Evolutionary conservation across 192 early-diverging fungal species (phyloP).

Genomic region (Chytriomyces hyalinus): DNA sequence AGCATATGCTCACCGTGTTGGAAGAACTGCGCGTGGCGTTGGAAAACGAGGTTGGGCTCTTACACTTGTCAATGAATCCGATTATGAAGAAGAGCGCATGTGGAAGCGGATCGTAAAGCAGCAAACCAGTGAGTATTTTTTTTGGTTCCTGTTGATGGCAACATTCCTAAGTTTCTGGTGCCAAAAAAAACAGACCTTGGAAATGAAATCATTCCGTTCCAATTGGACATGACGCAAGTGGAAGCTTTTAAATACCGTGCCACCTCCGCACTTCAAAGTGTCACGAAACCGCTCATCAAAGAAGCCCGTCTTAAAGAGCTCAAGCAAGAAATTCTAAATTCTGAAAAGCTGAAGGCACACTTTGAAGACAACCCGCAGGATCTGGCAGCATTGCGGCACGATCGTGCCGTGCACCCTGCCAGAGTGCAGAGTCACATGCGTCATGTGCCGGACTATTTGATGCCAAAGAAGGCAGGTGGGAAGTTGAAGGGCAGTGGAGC

Average conservation of each 20-base stretch:
- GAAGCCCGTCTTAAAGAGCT: constrained; percentile 96
- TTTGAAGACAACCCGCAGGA: constrained; percentile 97
- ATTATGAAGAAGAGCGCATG: constrained; percentile 66
- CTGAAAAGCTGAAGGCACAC: constrained; percentile 93
- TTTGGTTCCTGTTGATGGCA: not conserved
- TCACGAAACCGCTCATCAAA: constrained; percentile 76
- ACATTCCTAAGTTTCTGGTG: not conserved
- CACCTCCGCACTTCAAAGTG: constrained; percentile 80
- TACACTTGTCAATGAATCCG: constrained; percentile 76
- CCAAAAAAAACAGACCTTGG: constrained; percentile 32
- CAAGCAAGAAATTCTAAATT: constrained; percentile 92
- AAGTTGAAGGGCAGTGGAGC: not conserved
- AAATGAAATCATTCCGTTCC: constrained; percentile 73
- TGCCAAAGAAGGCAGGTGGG: constrained; percentile 67
- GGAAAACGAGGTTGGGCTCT: constrained; percentile 87
- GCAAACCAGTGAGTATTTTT: constrained; percentile 57
- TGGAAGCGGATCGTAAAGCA: constrained; percentile 77
- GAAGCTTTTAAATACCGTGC: constrained; percentile 92
- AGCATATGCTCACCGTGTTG: constrained; percentile 92
- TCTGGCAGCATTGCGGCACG: constrained; percentile 88
- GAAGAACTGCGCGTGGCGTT: constrained; percentile 89
- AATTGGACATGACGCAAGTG: constrained; percentile 87
- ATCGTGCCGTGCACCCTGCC: constrained; percentile 83
- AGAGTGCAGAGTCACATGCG: constrained; percentile 87
- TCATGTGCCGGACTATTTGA: constrained; percentile 90